phyloP scores from a whole-genome alignment of 2,329 filamentous ascomycete genomes.

The Pleomassaria siparia region DNA sequence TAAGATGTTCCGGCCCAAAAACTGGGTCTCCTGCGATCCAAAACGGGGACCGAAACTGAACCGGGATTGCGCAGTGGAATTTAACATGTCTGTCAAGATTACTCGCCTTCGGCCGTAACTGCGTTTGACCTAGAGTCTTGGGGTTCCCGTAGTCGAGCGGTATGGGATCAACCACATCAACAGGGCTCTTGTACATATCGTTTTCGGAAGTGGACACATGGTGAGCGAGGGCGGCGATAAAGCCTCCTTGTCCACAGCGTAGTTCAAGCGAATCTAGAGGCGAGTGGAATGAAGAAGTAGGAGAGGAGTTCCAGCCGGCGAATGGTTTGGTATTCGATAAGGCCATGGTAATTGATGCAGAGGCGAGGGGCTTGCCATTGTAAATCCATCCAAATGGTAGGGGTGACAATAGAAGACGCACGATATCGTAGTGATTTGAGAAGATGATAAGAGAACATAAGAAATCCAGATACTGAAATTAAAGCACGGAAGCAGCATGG shows the following conservation, averaged over 20 bases:
- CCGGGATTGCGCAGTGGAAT: conserved; percentile 2
- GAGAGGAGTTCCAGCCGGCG: conserved; percentile 25
- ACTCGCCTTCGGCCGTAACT: conserved; percentile 9
- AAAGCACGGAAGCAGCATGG: neutral
- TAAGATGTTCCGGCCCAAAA: too few species aligned
- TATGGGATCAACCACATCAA: conserved; percentile 58
- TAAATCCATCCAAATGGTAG: neutral
- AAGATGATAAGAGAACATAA: neutral
- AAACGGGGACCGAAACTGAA: neutral
- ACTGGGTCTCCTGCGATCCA: neutral
- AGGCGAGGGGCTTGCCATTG: neutral
- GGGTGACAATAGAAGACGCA: neutral
- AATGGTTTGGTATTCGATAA: conserved; percentile 16
- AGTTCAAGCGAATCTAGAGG: conserved; percentile 56
- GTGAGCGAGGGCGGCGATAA: conserved; percentile 56
- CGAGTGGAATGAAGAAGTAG: conserved; percentile 24
- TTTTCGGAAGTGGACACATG: conserved; percentile 48
- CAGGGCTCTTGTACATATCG: conserved; percentile 8
- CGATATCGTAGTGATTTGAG: too few species aligned
- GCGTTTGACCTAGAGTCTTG: conserved; percentile 11
- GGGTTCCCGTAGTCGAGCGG: conserved; percentile 49
- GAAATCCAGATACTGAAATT: neutral
- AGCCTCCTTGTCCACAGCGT: conserved; percentile 63
- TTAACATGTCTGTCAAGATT: conserved; percentile 4
- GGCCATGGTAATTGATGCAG: neutral